A percentile compares a stretch with the other conserved stretches of the same genome.
Evolutionary conservation across 208 protist species (phyloP).

Genomic region (Leishmania mexicana): DNA sequence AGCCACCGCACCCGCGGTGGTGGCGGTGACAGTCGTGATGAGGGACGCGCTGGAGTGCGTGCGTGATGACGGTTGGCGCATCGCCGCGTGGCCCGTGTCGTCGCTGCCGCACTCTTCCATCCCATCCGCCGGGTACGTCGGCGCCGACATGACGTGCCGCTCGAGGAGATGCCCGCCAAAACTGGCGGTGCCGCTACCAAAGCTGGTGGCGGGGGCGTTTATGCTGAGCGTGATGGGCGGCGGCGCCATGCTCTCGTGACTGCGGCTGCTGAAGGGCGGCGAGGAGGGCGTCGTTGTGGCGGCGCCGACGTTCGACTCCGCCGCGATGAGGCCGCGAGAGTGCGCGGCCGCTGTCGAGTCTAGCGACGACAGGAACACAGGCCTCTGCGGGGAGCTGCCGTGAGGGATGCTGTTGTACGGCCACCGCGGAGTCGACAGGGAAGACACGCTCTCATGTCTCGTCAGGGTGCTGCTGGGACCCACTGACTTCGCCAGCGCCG

Average conservation of each 20-base stretch:
- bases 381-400: conserved; percentile 30
- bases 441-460: background rate
- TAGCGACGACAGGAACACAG: conserved; percentile 29
- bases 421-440: conserved; percentile 10
- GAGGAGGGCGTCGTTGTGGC: background rate
- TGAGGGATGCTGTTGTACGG: conserved; percentile 17
- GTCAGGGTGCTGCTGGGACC: background rate
- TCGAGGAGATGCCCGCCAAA: background rate
- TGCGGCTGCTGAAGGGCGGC: background rate
- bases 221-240: background rate
- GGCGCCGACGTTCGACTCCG: conserved; percentile 13
- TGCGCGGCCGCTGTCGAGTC: conserved; percentile 24
- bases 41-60: conserved; percentile 14
- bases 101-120: conserved; percentile 6
- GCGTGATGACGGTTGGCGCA: background rate
- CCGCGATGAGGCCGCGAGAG: conserved; percentile 25
- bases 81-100: background rate
- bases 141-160: conserved; percentile 16
- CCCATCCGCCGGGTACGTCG: conserved; percentile 9
- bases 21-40: background rate
- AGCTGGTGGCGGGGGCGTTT: background rate
- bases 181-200: background rate
- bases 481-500: background rate
- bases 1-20: background rate
- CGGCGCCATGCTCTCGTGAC: background rate